These are phyloP conservation scores for Debaryomyces udenii DNA, from an alignment of 1,139 yeast species.

Conservation along the genomic window DNA sequence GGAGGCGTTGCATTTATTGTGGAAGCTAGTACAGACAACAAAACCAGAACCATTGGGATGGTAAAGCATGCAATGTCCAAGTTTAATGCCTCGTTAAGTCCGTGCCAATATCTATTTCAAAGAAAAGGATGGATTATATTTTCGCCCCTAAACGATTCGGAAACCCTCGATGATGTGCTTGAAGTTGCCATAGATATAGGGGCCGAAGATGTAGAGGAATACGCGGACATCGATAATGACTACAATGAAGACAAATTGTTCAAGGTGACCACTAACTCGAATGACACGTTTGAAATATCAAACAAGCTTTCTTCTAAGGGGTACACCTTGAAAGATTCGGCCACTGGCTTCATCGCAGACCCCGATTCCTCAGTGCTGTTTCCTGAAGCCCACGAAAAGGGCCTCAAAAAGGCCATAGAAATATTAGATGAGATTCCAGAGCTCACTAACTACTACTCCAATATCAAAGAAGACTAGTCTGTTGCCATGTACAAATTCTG, in stretches of 20 bases:
- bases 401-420: constrained; percentile 59
- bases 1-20: constrained; percentile 86
- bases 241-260: constrained; percentile 44
- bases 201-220: constrained; percentile 76
- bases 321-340: constrained; percentile 68
- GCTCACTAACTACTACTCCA: constrained; percentile 75
- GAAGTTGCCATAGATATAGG: constrained; percentile 80
- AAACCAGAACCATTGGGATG: constrained; percentile 74
- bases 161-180: constrained; percentile 61
- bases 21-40: constrained; percentile 88
- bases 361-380: constrained; percentile 61
- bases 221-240: constrained; percentile 42
- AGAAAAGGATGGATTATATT: constrained; percentile 72
- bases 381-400: constrained; percentile 52
- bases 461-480: constrained; percentile 30
- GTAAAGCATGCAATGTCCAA: constrained; percentile 79
- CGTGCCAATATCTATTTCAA: constrained; percentile 76
- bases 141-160: constrained; percentile 39
- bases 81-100: constrained; percentile 70
- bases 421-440: constrained; percentile 77
- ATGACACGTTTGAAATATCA: constrained; percentile 64
- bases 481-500: too few species aligned
- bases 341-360: constrained; percentile 68
- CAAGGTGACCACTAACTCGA: constrained; percentile 58
- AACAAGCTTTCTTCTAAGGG: constrained; percentile 55